These are phyloP conservation scores for Tylopilus vinaceipallidus DNA, from an alignment of 768 basidiomycete genomes.

Conservation along the genomic window DNA sequence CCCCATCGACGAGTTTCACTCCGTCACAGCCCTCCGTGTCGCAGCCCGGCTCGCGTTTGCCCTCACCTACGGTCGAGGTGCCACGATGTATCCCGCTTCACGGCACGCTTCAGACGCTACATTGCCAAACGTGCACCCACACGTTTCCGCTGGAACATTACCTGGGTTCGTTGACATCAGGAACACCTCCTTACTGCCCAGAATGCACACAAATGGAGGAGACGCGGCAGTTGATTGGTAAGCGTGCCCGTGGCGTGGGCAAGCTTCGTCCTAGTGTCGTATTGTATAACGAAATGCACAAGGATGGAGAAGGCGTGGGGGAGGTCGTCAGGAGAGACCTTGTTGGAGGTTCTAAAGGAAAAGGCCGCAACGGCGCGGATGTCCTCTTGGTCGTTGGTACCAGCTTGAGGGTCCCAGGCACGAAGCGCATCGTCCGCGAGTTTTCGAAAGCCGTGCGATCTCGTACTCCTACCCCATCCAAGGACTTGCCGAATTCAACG, in stretches of 20 bases:
- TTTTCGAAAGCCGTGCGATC: slow-evolving; percentile 75
- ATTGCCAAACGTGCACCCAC: slow-evolving; percentile 80
- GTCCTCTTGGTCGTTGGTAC: slow-evolving; percentile 88
- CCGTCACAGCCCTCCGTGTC: slow-evolving; percentile 16
- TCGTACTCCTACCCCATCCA: slow-evolving; percentile 39
- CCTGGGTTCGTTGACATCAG: slow-evolving; percentile 56
- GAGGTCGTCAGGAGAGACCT: slow-evolving; percentile 80
- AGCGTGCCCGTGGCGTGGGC: slow-evolving; percentile 78
- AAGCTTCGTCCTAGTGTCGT: slow-evolving; percentile 84
- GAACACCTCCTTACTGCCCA: slow-evolving; percentile 73
- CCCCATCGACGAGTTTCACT: slow-evolving; percentile 12
- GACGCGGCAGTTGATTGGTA: slow-evolving; percentile 70
- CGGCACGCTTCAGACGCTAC: slow-evolving; percentile 75
- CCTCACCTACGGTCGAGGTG: slow-evolving; percentile 53
- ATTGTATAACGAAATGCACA: slow-evolving; percentile 86
- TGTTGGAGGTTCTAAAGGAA: slow-evolving; percentile 64
- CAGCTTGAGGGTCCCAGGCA: slow-evolving; percentile 84
- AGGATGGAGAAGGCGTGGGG: slow-evolving; percentile 84
- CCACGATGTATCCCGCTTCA: slow-evolving; percentile 90
- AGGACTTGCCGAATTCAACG: slow-evolving; percentile 25
- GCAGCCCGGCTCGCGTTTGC: slow-evolving; percentile 37
- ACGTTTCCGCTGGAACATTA: slow-evolving; percentile 64
- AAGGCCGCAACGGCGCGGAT: slow-evolving; percentile 74
- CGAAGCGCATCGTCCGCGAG: slow-evolving; percentile 88
- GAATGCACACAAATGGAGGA: slow-evolving; percentile 69